phyloP scores from a whole-genome alignment of 805 yeast species.

The Candida gorgasii region DNA sequence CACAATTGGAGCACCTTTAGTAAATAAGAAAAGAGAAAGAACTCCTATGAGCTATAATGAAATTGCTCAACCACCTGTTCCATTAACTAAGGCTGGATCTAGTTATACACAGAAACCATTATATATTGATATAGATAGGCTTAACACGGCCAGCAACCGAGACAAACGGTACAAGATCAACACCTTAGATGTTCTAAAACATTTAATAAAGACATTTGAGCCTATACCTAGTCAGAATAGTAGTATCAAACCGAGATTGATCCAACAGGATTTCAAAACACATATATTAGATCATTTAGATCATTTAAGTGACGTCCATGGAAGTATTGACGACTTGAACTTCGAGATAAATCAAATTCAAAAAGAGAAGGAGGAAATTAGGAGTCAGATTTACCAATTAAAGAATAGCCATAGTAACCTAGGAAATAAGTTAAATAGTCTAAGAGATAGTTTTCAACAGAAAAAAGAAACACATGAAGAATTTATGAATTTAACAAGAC shows the following conservation, averaged over 20 bases:
- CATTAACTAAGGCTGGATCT: constrained; percentile 4
- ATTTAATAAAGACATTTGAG: constrained; percentile 29
- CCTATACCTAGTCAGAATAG: constrained; percentile 20
- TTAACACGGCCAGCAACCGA: constrained; percentile 21
- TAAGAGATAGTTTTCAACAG: constrained; percentile 23
- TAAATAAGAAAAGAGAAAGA: not conserved
- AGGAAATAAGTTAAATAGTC: constrained; percentile 31
- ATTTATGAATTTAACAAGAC: constrained; percentile 13
- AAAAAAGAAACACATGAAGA: constrained; percentile 18
- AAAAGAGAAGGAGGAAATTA: constrained; percentile 30
- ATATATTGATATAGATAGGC: constrained; percentile 29
- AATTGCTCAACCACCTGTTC: not conserved
- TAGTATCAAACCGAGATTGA: constrained; percentile 21
- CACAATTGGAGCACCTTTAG: constrained; percentile 1
- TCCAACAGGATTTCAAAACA: constrained; percentile 33
- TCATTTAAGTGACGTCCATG: constrained; percentile 34
- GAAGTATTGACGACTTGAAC: constrained; percentile 33
- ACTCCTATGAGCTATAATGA: not conserved
- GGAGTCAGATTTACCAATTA: constrained; percentile 32
- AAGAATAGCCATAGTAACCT: constrained; percentile 30
- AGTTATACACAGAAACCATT: constrained; percentile 22
- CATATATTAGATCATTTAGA: constrained; percentile 29
- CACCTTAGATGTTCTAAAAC: constrained; percentile 39
- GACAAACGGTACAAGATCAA: constrained; percentile 29
- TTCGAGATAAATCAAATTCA: constrained; percentile 30